Base-by-base conservation (phyloP, 2,329 filamentous ascomycete species). In the Aspergillus hortae region DNA sequence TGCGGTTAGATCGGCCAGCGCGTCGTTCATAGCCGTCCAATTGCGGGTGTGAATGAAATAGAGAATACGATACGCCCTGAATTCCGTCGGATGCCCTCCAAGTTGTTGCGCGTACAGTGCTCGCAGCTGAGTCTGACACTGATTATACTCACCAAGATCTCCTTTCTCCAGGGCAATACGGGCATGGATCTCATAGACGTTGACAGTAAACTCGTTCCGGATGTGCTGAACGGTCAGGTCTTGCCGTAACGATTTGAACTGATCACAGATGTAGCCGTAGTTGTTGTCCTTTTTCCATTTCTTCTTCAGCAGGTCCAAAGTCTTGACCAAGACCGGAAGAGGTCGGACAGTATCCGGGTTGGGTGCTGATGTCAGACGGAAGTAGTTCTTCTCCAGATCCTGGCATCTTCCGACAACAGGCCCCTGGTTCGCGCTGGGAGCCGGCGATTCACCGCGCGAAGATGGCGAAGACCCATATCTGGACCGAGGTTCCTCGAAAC, bases 111-210 rank as follows among this genome's bases (percentile, higher is more conserved):
- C 84, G 76, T 99, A 97, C 66, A 99, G 79, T 60, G 88, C 90
- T 74, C 90, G 90, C 69, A 99, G 81, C 78, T 99, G 94, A 67
- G 94, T 97, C 80, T 99, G 94, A 76, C 94, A 99, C 82, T 99
- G 94, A 80, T 99, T 99, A 94, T 99, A 99, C 94, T 99, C 94
- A 99, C 94, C 92, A 79, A 97, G 84, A 80, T 99, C 94, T 76
- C 89, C 91, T 82, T 95, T 96, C 76, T 99, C 92, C 74, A 99
- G 80, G 61, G 94, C 94, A 75, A 99, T 97, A 55, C 94, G 87
- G 58, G 92, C 94, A 76, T 99, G 94, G 56, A 92, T 95, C 77
- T 99, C 94, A 74, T 99, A 99, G 44, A 96, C 94, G 57, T 83
- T 88, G 58, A 97, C 92, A 23, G 94, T 97, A 70, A 99, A 97